Evolutionary conservation across 2,329 filamentous ascomycete genomes (phyloP), one percentile per base, ranked within the genome.

Genomic region (Myriosclerotinia scirpicola): DNA sequence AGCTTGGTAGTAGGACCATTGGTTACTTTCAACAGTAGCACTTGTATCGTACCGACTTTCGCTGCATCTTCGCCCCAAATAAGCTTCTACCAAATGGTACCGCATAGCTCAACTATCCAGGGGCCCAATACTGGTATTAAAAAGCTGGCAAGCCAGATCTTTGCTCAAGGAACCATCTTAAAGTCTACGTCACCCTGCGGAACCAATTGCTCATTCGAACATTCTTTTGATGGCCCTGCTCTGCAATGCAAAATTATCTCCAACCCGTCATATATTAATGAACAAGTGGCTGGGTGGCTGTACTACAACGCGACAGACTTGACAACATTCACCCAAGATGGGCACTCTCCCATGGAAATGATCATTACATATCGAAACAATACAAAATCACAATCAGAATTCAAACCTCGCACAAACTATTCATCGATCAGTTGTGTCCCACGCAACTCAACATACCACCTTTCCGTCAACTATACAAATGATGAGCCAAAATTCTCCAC

Each of bases 121-220:
- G 54, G 54, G n/a, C 36, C 54, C 3, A 56, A 56, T 17, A 22
- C 54, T 2, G 54, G 54, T 6, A 56, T 56, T 26, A 36, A 56
- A 42, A 56, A 56, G 22, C 38, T 56, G 40, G 36, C 54, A 26
- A 56, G 36, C 22, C 54, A 56, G n/a, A 56, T 56, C n/a, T 56
- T 56, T 17, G 36, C 54, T 15, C 54, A 56, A 26, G 54, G 54
- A 26, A 26, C 22, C 1, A 26, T 56, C 14, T 22, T 56, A 1
- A 7, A 40, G 22, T 4, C 8, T 11, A 9, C 5, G 11, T 56
- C 54, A 4, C 54, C 54, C 38, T 56, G 36, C 38, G 54, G 54
- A 42, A 4, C 14, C 11, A 56, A 56, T 26, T 42, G 36, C 17
- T 56, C 54, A 26, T 56, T 26, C 38, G n/a, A 42, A 40, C 36